These are phyloP conservation scores for Phytophthora meadii DNA, from an alignment of 352 stramenopile genomes.

Conservation along the genomic window DNA sequence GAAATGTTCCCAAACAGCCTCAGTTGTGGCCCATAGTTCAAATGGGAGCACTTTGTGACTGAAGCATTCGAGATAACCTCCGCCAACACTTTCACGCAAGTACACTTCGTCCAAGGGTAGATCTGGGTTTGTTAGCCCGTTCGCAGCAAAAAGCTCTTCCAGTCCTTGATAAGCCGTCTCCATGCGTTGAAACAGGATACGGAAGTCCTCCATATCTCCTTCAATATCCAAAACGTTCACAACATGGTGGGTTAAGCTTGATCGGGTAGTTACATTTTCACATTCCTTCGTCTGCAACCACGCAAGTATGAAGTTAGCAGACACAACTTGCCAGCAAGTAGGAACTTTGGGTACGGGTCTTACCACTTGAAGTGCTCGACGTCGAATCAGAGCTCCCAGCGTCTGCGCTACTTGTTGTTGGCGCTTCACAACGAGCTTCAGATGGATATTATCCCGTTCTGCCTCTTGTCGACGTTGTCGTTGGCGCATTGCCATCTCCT, in stretches of 20 bases:
- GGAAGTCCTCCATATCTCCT: constrained; percentile 32
- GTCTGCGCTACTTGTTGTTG: constrained; percentile 30
- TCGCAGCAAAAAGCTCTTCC: constrained; percentile 28
- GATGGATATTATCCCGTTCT: constrained; percentile 47
- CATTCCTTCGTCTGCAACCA: too few relatives aligned
- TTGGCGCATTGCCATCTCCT: constrained; percentile 41
- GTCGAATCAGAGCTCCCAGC: constrained; percentile 18
- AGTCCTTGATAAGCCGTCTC: constrained; percentile 34
- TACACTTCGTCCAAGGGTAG: constrained; percentile 29
- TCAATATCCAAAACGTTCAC: constrained; percentile 11
- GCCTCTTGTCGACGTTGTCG: constrained; percentile 32
- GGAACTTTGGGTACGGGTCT: too few relatives aligned
- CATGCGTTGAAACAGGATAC: constrained; percentile 28
- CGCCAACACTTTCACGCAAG: constrained; percentile 28
- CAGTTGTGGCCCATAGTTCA: constrained; percentile 31
- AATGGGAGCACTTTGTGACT: constrained; percentile 51
- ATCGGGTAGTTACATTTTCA: too few relatives aligned
- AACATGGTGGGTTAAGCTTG: constrained; percentile 8
- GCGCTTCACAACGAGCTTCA: constrained; percentile 47
- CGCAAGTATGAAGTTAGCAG: too few relatives aligned
- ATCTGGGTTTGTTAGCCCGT: constrained; percentile 28
- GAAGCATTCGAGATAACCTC: constrained; percentile 44
- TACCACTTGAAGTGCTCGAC: constrained; percentile 23
- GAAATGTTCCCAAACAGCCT: constrained; percentile 45
- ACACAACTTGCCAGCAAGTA: too few relatives aligned